phyloP scores from a whole-genome alignment of 768 basidiomycete species.

The Auricularia heimuer region DNA sequence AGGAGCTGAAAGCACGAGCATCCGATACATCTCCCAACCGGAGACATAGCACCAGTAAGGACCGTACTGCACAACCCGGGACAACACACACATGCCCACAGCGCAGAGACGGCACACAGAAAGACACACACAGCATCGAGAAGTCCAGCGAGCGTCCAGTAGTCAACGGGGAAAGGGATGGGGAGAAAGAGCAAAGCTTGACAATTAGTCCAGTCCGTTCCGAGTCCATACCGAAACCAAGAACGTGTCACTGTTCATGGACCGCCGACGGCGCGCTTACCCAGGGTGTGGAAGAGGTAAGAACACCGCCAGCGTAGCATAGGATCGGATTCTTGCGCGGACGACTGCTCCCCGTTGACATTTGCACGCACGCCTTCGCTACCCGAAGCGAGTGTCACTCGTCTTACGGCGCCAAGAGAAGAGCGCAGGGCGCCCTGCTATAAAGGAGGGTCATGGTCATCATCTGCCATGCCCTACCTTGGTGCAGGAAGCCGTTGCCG shows the following conservation, averaged over 20 bases:
- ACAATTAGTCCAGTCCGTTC: slow-evolving; percentile 1
- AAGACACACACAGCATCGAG: neutral
- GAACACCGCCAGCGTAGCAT: neutral
- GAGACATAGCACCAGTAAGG: slow-evolving; percentile 29
- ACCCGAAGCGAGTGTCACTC: neutral
- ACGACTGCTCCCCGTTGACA: neutral
- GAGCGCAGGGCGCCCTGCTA: neutral
- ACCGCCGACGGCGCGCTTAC: neutral
- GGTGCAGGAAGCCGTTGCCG: neutral
- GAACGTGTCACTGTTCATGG: neutral
- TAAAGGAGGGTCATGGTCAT: slow-evolving; percentile 2
- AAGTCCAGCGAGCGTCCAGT: neutral
- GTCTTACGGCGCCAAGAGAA: neutral
- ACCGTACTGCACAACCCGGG: slow-evolving; percentile 2
- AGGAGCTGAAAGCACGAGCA: neutral
- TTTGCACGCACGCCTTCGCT: neutral
- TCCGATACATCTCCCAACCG: slow-evolving; percentile 15
- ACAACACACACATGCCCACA: neutral
- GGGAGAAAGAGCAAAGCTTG: neutral
- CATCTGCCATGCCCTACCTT: slow-evolving; percentile 3
- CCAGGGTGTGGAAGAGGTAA: neutral
- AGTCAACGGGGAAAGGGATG: neutral
- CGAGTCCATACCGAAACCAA: slow-evolving; percentile 1
- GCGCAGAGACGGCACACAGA: neutral
- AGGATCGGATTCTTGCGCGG: neutral